These are phyloP conservation scores for Bimuria novae-zelandiae DNA, from an alignment of 2,329 filamentous ascomycete genomes.

Conservation along the genomic window DNA sequence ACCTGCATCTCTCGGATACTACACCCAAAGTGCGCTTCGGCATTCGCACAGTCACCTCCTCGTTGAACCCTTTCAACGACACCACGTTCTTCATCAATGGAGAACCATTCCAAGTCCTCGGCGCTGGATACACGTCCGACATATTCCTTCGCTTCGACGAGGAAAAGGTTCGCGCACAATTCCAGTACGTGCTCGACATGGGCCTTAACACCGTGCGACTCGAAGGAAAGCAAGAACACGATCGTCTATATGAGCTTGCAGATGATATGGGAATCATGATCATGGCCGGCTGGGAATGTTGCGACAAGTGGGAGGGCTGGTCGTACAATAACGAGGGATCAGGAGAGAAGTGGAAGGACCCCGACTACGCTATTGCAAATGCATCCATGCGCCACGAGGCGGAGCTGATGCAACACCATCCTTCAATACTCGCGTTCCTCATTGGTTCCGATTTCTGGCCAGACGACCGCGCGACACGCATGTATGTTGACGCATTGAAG, in stretches of 20 bases:
- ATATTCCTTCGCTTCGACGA: conserved; percentile 64
- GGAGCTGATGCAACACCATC: conserved; percentile 63
- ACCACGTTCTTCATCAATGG: conserved; percentile 62
- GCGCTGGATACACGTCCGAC: conserved; percentile 64
- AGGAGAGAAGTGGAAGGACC: conserved; percentile 54
- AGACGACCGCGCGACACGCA: conserved; percentile 58
- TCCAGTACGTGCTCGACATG: conserved; percentile 62
- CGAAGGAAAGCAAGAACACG: conserved; percentile 68
- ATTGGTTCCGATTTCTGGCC: conserved; percentile 69
- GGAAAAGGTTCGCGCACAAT: conserved; percentile 54
- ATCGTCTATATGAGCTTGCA: conserved; percentile 62
- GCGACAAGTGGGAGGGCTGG: conserved; percentile 71
- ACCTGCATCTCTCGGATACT: conserved; percentile 39
- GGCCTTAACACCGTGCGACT: conserved; percentile 67
- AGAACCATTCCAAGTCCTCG: conserved; percentile 63
- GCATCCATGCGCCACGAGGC: conserved; percentile 64
- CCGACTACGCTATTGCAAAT: conserved; percentile 61
- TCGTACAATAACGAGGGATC: conserved; percentile 60
- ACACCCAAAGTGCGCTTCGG: conserved; percentile 52
- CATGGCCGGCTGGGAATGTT: conserved; percentile 68
- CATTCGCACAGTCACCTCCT: conserved; percentile 59
- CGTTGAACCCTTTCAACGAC: conserved; percentile 59
- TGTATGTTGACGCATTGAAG: conserved; percentile 59
- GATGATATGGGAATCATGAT: conserved; percentile 66
- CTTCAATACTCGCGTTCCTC: conserved; percentile 62